Evolutionary conservation across 2,329 filamentous ascomycete genomes (phyloP), one percentile per base, ranked within the genome.

Genomic region (Colletotrichum simmondsii): DNA sequence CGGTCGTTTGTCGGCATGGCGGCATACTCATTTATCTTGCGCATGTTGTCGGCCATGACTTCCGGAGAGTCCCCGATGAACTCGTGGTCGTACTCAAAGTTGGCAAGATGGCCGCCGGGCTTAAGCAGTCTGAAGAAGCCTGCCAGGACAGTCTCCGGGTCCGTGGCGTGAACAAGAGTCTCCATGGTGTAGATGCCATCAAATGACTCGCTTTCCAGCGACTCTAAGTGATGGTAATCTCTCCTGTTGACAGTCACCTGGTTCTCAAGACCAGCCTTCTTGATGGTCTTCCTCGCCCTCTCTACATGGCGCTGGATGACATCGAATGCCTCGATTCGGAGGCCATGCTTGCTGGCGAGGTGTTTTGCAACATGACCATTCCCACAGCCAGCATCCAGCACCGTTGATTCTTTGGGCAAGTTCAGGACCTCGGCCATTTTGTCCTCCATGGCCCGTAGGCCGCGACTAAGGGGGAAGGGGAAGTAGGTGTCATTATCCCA

Each of bases 181-280:
- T 46, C 37, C 37, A 46, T 46, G 1, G 37, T 46, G 14, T 46
- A 46, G 5, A 46, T 46, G 16, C 37, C 37, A n/a, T 46, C 37
- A 46, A 46, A 46, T 0, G 37, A 46, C 37, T 46, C 37, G 37
- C 6, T 46, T 46, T 5, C 5, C 16, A 46, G 37, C 37, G 37
- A 46, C 2, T 85, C 82, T 1, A 90, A 81, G 72, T 88, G 79
- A 74, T 90, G 87, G 75, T 89, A 90, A 74, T 90, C 86, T 77
- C 83, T 85, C 71, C 81, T 81, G 4, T 76, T 77, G 16, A 86
- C 83, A 0, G 77, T 77, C 19, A 89, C 77, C 42, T 77, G 76
- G 16, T 46, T 46, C 37, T 46, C 37, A 4, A 46, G 37, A 8
- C 81, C 80, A 2, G 77, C 77, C 8, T 74, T 76, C 53, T 79